Evolutionary conservation across 345 rosid genomes (phyloP).

Genomic region (Eucalyptus pauciflora): DNA sequence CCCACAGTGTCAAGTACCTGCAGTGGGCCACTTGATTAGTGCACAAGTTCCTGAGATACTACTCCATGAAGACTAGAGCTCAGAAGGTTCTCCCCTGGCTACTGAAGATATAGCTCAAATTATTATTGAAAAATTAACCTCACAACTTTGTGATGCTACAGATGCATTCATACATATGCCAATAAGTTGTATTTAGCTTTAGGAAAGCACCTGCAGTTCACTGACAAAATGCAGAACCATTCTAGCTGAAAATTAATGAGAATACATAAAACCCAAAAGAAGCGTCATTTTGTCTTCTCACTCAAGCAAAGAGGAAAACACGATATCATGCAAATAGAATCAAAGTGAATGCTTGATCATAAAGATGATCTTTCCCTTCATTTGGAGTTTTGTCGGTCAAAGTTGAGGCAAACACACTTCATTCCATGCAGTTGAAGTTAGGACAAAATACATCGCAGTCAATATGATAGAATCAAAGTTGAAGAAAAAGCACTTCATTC

Average conservation of each 20-base stretch:
- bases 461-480: background rate
- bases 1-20: slow-evolving; percentile 63
- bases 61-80: background rate
- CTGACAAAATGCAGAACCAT: background rate
- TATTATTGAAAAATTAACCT: background rate
- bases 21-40: background rate
- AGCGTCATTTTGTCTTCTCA: background rate
- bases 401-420: background rate
- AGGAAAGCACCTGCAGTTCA: background rate
- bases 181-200: background rate
- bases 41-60: background rate
- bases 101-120: background rate
- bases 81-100: background rate
- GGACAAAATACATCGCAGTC: background rate
- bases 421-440: background rate
- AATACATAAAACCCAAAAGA: background rate
- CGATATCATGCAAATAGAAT: background rate
- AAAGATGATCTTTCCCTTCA: background rate
- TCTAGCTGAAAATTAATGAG: background rate
- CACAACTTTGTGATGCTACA: background rate
- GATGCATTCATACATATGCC: background rate
- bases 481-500: background rate
- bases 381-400: background rate
- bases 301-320: background rate
- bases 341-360: background rate